Base-by-base conservation (phyloP, 2,329 filamentous ascomycete species). In the Incumbomyces lentus region DNA sequence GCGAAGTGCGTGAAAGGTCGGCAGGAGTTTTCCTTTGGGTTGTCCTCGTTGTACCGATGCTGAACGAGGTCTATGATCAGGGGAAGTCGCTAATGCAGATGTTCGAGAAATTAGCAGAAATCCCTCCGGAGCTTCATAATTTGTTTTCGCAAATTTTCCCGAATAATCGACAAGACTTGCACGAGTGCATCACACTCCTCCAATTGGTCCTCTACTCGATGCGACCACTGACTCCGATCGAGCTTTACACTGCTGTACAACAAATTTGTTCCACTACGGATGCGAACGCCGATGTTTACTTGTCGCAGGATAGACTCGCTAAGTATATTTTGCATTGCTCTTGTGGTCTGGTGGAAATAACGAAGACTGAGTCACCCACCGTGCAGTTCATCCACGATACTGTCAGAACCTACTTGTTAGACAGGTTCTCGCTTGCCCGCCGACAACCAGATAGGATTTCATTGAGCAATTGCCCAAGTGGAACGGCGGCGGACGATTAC, bases 371-470 rank as follows among this genome's bases (percentile, higher is more conserved):
- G 11, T 1, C 17, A 0, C 52, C 55, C 0, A 67, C 52, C 0
- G 68, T 76, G 0, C 74, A 77, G 47, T 78, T 64, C 44, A 66
- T 66, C 44, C 63, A 67, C 47, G 64, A 66, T 49, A 62, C 62
- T 13, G 57, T 71, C 52, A 54, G 62, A 46, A 65, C 69, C 32
- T 69, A 65, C 45, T 55, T 71, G 52, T 67, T 76, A 0, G 89
- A 95, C 54, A 67, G 84, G n/a, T 78, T 81, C 16, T 75, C 81
- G 49, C 69, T 93, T 0, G 71, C 75, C 2, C 78, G 82, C 46
- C 89, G 95, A 58, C 72, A 71, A 1, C 69, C 73, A 16, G 86
- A 93, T 46, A 89, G 95, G 62, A 77, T 84, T 2, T 75, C 78
- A 17, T 40, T 14, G 19, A 7, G 14, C 16, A 13, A n/a, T 29